Conservation (phyloP, 2,329 filamentous ascomycete species). For the Catunica adiposa region DNA sequence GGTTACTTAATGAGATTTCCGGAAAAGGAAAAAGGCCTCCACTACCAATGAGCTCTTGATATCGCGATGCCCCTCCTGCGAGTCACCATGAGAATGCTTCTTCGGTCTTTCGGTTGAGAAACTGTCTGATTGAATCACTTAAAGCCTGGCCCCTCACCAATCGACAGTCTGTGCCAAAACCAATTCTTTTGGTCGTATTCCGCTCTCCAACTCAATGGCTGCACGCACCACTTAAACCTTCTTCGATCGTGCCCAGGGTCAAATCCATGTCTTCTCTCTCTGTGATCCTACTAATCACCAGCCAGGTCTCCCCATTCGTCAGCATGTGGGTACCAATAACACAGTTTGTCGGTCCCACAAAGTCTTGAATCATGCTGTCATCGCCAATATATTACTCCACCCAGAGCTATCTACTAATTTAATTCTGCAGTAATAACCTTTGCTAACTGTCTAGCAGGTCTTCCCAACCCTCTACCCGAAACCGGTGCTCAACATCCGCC, state of each 20-base stretch:
- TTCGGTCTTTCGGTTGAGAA: neutral
- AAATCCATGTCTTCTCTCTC: neutral
- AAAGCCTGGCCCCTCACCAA: neutral
- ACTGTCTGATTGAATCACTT: neutral
- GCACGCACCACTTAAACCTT: neutral
- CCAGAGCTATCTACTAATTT: too few relatives aligned
- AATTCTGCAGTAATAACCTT: neutral
- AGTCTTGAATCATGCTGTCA: neutral
- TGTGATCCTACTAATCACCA: neutral
- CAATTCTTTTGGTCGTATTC: neutral
- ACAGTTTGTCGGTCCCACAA: neutral
- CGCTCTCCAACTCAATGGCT: neutral
- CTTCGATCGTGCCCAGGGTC: neutral
- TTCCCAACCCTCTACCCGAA: constrained; percentile 37
- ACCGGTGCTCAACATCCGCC: constrained; percentile 39
- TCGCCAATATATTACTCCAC: too few relatives aligned
- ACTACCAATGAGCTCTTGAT: too few relatives aligned
- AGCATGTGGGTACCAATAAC: neutral
- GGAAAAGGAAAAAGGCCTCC: too few relatives aligned
- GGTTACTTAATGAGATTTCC: too few relatives aligned
- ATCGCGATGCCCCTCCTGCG: too few relatives aligned
- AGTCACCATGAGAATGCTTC: neutral
- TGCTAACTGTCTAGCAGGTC: neutral
- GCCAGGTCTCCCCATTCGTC: neutral
- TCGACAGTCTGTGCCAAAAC: neutral